These are phyloP conservation scores for Uronychia binucleata DNA, from an alignment of 73 alveolate genomes.

Conservation along the genomic window DNA sequence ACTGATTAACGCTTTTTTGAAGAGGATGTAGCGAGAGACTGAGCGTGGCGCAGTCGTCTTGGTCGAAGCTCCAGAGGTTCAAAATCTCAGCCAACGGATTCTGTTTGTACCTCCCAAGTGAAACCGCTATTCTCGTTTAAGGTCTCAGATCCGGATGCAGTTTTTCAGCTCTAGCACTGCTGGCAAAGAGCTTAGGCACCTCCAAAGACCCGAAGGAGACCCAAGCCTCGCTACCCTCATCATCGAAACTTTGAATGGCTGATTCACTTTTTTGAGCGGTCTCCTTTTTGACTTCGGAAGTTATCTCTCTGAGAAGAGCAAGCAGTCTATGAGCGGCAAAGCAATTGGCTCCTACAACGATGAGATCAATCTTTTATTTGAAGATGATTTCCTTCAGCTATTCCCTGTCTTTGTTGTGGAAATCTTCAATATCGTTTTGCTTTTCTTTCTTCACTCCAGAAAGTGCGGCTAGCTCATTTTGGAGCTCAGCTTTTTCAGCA, in stretches of 20 bases:
- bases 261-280: background rate
- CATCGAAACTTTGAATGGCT: too few species aligned
- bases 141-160: conserved; percentile 25
- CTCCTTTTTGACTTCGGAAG: background rate
- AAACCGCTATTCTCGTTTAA: conserved; percentile 35
- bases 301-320: too few species aligned
- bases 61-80: conserved; percentile 57
- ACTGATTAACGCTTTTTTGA: conserved; percentile 38
- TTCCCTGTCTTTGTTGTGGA: conserved; percentile 44
- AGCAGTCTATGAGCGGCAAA: conserved; percentile 14
- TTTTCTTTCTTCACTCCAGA: background rate
- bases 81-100: conserved; percentile 73
- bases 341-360: conserved; percentile 76
- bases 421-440: background rate
- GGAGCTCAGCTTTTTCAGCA: background rate
- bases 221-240: conserved; percentile 1
- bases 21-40: conserved; percentile 54
- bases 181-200: conserved; percentile 72
- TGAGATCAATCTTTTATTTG: conserved; percentile 65
- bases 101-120: conserved; percentile 58
- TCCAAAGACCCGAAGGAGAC: conserved; percentile 54
- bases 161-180: conserved; percentile 56
- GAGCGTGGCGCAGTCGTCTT: conserved; percentile 57
- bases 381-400: conserved; percentile 50
- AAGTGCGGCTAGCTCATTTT: background rate